Percentiles rank a stretch among this genome's conserved stretches.
phyloP scores from a whole-genome alignment of 2,329 filamentous ascomycete genomes.

The Fusarium ramigenum region DNA sequence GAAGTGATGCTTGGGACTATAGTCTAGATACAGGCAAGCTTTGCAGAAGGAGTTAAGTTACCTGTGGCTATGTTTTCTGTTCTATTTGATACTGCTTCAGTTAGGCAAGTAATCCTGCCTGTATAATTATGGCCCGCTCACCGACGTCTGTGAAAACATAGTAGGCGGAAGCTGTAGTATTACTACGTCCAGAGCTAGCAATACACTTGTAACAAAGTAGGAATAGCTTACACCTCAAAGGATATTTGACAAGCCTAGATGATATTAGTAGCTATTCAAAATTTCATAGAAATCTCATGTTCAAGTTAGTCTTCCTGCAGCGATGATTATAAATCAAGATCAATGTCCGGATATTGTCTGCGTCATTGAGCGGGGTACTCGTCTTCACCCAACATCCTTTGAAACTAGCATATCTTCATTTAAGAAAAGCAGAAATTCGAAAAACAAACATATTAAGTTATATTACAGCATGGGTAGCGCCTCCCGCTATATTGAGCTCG shows the following conservation, averaged over 20 bases:
- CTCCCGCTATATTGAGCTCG: slow-evolving; percentile 6
- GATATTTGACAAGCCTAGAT: neutral
- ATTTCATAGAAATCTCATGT: neutral
- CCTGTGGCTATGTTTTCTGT: neutral
- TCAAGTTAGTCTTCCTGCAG: neutral
- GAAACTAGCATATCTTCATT: neutral
- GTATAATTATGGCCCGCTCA: neutral
- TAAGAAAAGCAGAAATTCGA: neutral
- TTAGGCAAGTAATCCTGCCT: fast-evolving
- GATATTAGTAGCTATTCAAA: neutral
- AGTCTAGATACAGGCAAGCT: neutral
- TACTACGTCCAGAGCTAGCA: neutral
- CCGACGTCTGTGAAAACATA: neutral
- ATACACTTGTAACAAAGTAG: neutral
- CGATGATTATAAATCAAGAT: slow-evolving; percentile 32
- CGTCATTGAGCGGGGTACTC: slow-evolving; percentile 37
- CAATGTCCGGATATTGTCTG: neutral
- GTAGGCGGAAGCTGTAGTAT: fast-evolving
- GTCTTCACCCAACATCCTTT: neutral
- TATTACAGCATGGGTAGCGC: neutral
- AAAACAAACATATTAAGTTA: neutral
- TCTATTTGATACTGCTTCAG: neutral
- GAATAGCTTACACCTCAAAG: too few relatives aligned
- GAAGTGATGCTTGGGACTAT: neutral
- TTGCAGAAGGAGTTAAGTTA: neutral